phyloP scores from a whole-genome alignment of 352 stramenopile genomes.

The Phytopythium vexans region DNA sequence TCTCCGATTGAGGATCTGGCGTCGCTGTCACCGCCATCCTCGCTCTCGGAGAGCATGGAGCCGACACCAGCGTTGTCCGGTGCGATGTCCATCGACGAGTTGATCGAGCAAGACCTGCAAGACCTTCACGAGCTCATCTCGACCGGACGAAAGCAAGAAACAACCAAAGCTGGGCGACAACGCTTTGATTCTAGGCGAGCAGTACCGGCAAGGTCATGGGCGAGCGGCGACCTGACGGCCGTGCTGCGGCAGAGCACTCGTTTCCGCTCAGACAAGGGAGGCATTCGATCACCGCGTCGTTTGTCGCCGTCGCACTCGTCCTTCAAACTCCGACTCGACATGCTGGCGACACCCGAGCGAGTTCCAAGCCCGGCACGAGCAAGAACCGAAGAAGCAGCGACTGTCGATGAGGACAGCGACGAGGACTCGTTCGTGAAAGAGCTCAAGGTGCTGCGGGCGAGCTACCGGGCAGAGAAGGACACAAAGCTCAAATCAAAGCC shows the following conservation, averaged over 20 bases:
- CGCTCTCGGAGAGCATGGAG: conserved; percentile 21
- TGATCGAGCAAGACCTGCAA: conserved; percentile 44
- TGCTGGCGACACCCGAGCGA: not conserved
- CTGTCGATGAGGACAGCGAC: conserved; percentile 10
- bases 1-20: conserved; percentile 12
- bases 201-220: conserved; percentile 11
- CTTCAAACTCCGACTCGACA: not conserved
- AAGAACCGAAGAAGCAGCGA: not conserved
- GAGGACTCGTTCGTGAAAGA: conserved; percentile 55
- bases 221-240: conserved; percentile 25
- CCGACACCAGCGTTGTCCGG: conserved; percentile 2
- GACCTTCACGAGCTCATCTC: conserved; percentile 40
- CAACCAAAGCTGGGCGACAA: too few species aligned
- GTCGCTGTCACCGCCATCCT: conserved; percentile 23
- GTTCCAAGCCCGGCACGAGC: not conserved
- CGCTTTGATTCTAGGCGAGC: not conserved
- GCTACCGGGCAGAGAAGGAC: conserved; percentile 13
- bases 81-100: conserved; percentile 40
- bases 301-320: not conserved
- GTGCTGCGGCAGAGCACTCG: conserved; percentile 29
- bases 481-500: conserved; percentile 13
- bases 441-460: conserved; percentile 24
- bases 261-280: conserved; percentile 14
- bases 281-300: too few species aligned
- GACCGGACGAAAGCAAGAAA: conserved; percentile 2